Base-by-base conservation (phyloP, 2,329 filamentous ascomycete genomes). In the Coleophoma eucalyptorum region DNA sequence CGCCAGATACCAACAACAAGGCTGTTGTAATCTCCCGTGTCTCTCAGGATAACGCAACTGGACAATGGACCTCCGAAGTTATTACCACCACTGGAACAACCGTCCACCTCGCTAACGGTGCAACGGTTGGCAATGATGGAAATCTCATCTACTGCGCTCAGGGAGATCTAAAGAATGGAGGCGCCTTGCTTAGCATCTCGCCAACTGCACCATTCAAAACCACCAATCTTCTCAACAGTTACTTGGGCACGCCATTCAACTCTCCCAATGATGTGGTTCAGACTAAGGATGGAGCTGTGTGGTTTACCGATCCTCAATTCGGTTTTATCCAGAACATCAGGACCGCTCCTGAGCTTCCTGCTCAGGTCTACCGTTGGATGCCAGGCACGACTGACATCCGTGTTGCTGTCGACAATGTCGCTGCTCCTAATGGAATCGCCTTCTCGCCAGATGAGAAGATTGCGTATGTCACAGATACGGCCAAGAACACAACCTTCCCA, bases 221-320 rank as follows among this genome's bases (percentile, higher is more conserved):
- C 1, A 18, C 5, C 72, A 73, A 75, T 0, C 66, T 86, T 7
- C 52, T 86, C 20, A 81, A 83, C 60, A 82, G 80, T 63, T 86
- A 71, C 61, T 80, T 78, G 45, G 80, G 81, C 20, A 73, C 77
- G 4, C 72, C 50, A 43, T 84, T 84, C 66, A 81, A 75, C 61
- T 83, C 80, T 0, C 65, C 82, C 16, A 84, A 85, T 54, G 81
- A 85, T 51, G 70, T 79, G 0, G 69, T 72, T 4, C 73, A 81
- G 55, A 72, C 80, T 20, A 62, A 63, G 13, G 82, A 75, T 46
- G 72, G 73, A 20, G 75, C 81, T 19, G 64, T 85, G 13, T 86
- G 82, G 68, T 84, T 86, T 57, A 85, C 81, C 1, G 82, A 86
- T 51, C 76, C 78, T 0, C 70, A 76, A 5, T 85, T 84, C 52